These are phyloP conservation scores for Oenanthe sinensis DNA, from an alignment of 129 eudicot species.

Conservation along the genomic window DNA sequence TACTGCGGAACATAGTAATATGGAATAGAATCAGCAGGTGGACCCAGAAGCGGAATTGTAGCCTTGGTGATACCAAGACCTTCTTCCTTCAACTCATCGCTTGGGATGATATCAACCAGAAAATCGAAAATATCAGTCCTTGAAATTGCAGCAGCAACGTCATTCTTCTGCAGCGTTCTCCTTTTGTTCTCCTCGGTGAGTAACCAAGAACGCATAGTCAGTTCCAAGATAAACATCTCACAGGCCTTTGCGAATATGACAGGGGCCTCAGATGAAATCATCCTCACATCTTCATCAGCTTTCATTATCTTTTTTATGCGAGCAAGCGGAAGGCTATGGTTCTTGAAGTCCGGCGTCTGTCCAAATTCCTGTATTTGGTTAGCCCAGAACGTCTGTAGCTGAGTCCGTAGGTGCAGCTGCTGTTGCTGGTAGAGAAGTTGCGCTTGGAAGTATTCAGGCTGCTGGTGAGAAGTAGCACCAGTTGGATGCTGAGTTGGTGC, in stretches of 20 bases:
- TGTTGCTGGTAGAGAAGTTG: slow-evolving; percentile 21
- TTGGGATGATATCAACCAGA: slow-evolving; percentile 31
- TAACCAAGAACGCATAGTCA: slow-evolving; percentile 37
- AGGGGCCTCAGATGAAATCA: slow-evolving; percentile 27
- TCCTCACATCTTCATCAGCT: slow-evolving; percentile 28
- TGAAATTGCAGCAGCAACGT: slow-evolving; percentile 44
- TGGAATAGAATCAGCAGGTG: slow-evolving; percentile 23
- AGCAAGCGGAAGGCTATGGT: slow-evolving; percentile 27
- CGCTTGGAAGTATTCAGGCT: neutral
- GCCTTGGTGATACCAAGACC: slow-evolving; percentile 13
- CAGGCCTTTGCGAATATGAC: slow-evolving; percentile 37
- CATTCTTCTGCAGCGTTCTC: slow-evolving; percentile 47
- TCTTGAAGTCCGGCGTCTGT: slow-evolving; percentile 24
- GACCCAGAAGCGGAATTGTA: slow-evolving; percentile 21
- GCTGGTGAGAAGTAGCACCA: slow-evolving; percentile 9
- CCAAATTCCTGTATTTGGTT: slow-evolving; percentile 26
- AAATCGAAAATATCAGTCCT: slow-evolving; percentile 41
- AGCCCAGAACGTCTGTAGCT: slow-evolving; percentile 29
- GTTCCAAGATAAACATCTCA: slow-evolving; percentile 42
- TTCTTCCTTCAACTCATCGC: slow-evolving; percentile 33
- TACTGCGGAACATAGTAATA: slow-evolving; percentile 28
- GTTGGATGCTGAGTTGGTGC: slow-evolving; percentile 15
- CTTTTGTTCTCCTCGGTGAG: slow-evolving; percentile 42
- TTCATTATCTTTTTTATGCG: slow-evolving; percentile 35
- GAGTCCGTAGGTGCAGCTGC: slow-evolving; percentile 27